Evolutionary conservation across 805 yeast genomes (phyloP), one percentile per base, ranked within the genome.

Genomic region (Danielia reshetovae): DNA sequence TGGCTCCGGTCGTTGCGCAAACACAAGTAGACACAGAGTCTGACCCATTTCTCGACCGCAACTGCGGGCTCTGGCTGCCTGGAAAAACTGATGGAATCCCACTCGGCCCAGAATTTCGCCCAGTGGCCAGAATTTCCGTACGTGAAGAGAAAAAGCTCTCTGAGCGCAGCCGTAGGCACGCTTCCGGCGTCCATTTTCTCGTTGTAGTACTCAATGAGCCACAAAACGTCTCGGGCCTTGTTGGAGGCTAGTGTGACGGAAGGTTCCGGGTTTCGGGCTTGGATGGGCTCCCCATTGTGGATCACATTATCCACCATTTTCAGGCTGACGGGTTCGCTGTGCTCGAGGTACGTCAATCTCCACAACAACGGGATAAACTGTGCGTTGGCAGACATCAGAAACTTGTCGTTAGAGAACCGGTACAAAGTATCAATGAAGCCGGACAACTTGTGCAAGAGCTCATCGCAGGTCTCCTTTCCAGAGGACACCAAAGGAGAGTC

Each of bases 101-200:
- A 67, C 30, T 59, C 51, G 7, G 38, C 35, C 73, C 73, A 67
- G 47, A 67, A 67, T 29, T 46, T 35, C 3, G 36, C 36, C 70
- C 71, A 67, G 21, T 60, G 50, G 8, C 59, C 57, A 9, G 65
- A 55, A 33, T 63, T 65, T 3, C 72, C 73, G 35, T 59, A 62
- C 1, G 62, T 53, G 31, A 54, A 55, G 26, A 67, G 52, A 5
- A 57, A 42, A n/a, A 61, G 48, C 35, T 67, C 72, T 23, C 51
- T 46, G 27, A 62, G 51, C 9, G 59, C 49, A 4, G 41, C 34
- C 4, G 53, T 38, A 15, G 47, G 31, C 7, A 10, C 29, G 9
- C n/a, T 32, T n/a, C 23, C 39, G 5, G 39, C 14, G 10, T 24
- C 35, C 6, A 26, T 13, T 4, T 40, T 39, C 31, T 32, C 35